Evolutionary conservation across 2,329 filamentous ascomycete species (phyloP).

Genomic region (Pyrenochaeta sp.): DNA sequence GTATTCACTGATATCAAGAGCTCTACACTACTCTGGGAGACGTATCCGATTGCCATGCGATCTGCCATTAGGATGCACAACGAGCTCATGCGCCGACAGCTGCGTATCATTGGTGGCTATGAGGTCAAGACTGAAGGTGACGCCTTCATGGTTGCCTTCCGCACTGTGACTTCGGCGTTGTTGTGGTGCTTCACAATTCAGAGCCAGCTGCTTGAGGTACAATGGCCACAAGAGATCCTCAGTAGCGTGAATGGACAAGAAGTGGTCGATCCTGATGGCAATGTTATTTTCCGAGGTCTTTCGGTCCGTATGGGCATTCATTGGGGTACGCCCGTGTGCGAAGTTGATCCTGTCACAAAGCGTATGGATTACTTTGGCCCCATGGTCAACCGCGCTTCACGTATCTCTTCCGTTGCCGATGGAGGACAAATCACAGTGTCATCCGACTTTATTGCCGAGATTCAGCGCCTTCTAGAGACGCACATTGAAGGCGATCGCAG

Average conservation of each 20-base stretch:
- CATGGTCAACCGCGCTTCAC: conserved; percentile 97
- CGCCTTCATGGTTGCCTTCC: conserved; percentile 99
- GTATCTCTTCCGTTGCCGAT: conserved; percentile 93
- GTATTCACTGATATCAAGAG: conserved; percentile 99
- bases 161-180: conserved; percentile 91
- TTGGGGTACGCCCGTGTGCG: conserved; percentile 92
- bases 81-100: conserved; percentile 91
- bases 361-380: conserved; percentile 99
- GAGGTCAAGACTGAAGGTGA: conserved; percentile 99
- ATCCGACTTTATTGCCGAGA: conserved; percentile 95
- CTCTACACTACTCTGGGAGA: conserved; percentile 95
- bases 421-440: conserved; percentile 97
- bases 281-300: conserved; percentile 89
- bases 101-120: conserved; percentile 93
- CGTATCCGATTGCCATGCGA: conserved; percentile 92
- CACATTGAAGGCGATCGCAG: conserved; percentile 85
- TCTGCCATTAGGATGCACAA: conserved; percentile 98
- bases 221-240: conserved; percentile 93
- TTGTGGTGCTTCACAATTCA: conserved; percentile 98
- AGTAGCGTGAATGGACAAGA: conserved; percentile 86
- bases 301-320: conserved; percentile 98
- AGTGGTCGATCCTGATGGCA: conserved; percentile 82
- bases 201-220: conserved; percentile 82
- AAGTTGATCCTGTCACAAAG: conserved; percentile 93
- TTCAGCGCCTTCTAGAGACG: conserved; percentile 87